phyloP scores from a whole-genome alignment of 768 basidiomycete species.

The Pleurotus platypus region DNA sequence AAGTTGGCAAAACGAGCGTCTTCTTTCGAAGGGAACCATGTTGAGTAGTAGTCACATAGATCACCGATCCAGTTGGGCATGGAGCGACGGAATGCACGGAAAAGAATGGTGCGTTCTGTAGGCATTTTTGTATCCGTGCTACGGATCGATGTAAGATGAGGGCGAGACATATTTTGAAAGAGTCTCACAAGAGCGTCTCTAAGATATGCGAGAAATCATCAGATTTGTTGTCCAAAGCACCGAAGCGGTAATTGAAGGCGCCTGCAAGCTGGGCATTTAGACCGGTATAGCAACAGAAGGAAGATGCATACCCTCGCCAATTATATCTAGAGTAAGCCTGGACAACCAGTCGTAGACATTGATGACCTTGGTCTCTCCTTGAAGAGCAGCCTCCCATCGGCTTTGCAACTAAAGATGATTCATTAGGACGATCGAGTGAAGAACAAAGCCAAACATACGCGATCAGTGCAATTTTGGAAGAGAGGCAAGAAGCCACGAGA shows the following conservation, averaged over 20 bases:
- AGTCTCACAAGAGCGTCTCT: conserved; percentile 42
- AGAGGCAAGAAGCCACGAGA: conserved; percentile 36
- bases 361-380: conserved; percentile 35
- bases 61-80: conserved; percentile 1
- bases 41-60: background rate
- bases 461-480: conserved; percentile 40
- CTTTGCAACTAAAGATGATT: conserved; percentile 33
- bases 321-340: conserved; percentile 45
- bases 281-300: background rate
- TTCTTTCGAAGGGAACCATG: background rate
- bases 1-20: background rate
- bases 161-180: background rate
- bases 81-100: conserved; percentile 1
- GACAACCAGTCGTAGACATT: conserved; percentile 51
- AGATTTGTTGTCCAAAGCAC: conserved; percentile 42
- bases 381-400: conserved; percentile 49
- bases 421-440: conserved; percentile 14
- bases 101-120: background rate
- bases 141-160: background rate
- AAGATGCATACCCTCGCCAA: conserved; percentile 41
- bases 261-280: conserved; percentile 21
- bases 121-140: conserved; percentile 1
- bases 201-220: conserved; percentile 55
- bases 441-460: conserved; percentile 27
- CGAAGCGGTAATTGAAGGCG: conserved; percentile 56